These are phyloP conservation scores for Fraxinus anomala DNA, from an alignment of 257 asterid species.

Conservation along the genomic window DNA sequence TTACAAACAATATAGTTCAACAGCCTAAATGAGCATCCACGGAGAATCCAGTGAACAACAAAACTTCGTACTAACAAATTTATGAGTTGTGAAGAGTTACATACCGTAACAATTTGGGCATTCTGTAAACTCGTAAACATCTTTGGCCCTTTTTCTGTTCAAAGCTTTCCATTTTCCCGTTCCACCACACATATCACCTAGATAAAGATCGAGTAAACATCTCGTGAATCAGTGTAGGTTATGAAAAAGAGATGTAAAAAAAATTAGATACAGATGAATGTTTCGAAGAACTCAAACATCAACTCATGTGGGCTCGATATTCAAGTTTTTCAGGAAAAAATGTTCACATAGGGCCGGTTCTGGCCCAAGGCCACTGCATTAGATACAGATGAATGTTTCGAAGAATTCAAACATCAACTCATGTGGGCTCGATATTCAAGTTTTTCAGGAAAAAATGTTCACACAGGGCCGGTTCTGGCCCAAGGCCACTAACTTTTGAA, in stretches of 20 bases:
- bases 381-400: too few relatives aligned
- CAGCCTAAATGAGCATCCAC: not conserved
- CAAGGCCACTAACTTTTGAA: too few relatives aligned
- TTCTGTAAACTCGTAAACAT: conserved; percentile 91
- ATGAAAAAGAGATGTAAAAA: too few relatives aligned
- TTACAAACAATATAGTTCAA: not conserved
- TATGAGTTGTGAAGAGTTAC: conserved; percentile 18
- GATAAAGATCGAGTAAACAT: conserved; percentile 49
- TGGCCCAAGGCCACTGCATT: too few relatives aligned
- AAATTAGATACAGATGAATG: too few relatives aligned
- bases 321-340: not conserved
- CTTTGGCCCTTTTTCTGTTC: conserved; percentile 93
- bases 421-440: not conserved
- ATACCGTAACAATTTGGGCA: conserved; percentile 98
- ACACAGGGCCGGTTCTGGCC: too few relatives aligned
- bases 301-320: not conserved
- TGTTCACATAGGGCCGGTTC: too few relatives aligned
- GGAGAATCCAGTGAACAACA: not conserved
- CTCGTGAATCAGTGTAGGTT: not conserved
- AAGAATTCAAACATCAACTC: too few relatives aligned
- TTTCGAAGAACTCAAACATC: too few relatives aligned
- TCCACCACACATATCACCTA: conserved; percentile 99
- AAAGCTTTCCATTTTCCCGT: conserved; percentile 99
- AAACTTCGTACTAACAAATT: not conserved
- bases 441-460: too few relatives aligned